phyloP scores from a whole-genome alignment of 257 asterid genomes.

The Knoxia roxburghii region DNA sequence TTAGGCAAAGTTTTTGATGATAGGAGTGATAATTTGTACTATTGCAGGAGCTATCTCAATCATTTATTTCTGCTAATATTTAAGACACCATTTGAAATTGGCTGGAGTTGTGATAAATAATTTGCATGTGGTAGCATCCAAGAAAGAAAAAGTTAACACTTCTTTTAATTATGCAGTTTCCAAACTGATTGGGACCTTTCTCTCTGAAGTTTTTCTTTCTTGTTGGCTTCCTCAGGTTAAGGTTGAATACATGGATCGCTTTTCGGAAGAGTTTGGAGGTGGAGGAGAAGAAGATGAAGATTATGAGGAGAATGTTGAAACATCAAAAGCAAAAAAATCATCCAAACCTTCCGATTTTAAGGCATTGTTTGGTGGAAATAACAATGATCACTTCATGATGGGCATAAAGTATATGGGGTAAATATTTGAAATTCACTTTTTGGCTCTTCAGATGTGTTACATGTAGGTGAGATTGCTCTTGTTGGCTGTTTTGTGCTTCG shows the following conservation, averaged over 20 bases:
- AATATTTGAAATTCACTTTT: conserved; percentile 7
- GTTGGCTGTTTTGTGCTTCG: neutral
- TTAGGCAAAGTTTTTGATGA: neutral
- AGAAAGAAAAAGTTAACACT: neutral
- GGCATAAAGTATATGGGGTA: conserved; percentile 86
- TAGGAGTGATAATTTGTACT: neutral
- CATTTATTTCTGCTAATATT: neutral
- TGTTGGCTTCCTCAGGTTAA: conserved; percentile 36
- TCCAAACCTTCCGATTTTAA: conserved; percentile 73
- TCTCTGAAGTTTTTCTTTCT: conserved; percentile 4
- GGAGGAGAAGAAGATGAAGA: conserved; percentile 44
- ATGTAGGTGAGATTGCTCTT: neutral
- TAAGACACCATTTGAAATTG: neutral
- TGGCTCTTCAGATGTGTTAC: neutral
- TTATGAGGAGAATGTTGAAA: conserved; percentile 43
- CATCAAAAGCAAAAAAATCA: conserved; percentile 37
- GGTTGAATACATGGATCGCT: conserved; percentile 72
- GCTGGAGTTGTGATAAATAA: neutral
- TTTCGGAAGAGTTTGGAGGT: conserved; percentile 65
- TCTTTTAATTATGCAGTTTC: neutral
- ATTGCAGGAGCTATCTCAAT: neutral
- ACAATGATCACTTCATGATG: conserved; percentile 82
- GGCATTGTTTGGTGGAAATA: conserved; percentile 70
- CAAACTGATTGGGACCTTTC: no score
- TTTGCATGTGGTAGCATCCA: neutral